These are phyloP conservation scores for Arachis stenosperma DNA, from an alignment of 306 rosid genomes.

Conservation along the genomic window DNA sequence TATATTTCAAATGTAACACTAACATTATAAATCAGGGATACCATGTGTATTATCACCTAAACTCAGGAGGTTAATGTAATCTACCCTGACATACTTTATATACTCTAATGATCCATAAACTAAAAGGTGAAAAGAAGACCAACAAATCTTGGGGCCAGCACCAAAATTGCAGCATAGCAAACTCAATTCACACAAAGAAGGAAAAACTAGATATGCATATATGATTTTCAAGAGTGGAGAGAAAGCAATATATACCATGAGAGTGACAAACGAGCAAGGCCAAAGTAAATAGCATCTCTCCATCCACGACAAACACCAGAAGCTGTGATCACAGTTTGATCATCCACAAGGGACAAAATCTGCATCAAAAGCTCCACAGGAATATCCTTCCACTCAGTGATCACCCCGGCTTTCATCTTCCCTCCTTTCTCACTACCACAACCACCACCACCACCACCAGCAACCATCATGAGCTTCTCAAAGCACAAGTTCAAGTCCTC, in stretches of 20 bases:
- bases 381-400: slow-evolving; percentile 85
- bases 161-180: slow-evolving; percentile 17
- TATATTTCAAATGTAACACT: too few relatives aligned
- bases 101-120: background rate
- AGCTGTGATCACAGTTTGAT: slow-evolving; percentile 71
- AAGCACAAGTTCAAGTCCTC: slow-evolving; percentile 82
- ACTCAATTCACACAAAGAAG: slow-evolving; percentile 16
- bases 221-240: background rate
- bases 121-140: background rate
- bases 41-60: too few relatives aligned
- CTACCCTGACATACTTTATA: background rate
- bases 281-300: slow-evolving; percentile 87
- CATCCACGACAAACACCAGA: slow-evolving; percentile 95
- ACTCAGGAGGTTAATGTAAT: too few relatives aligned
- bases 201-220: slow-evolving; percentile 15
- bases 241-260: slow-evolving; percentile 56
- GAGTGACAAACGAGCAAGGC: slow-evolving; percentile 79
- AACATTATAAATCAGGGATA: too few relatives aligned
- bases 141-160: background rate
- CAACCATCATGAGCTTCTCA: slow-evolving; percentile 80
- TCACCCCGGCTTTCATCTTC: slow-evolving; percentile 62
- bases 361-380: slow-evolving; percentile 94
- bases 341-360: slow-evolving; percentile 71
- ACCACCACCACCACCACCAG: slow-evolving; percentile 42
- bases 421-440: slow-evolving; percentile 44